These are phyloP conservation scores for Brettanomyces bruxellensis DNA, from an alignment of 805 yeast species.

Conservation along the genomic window DNA sequence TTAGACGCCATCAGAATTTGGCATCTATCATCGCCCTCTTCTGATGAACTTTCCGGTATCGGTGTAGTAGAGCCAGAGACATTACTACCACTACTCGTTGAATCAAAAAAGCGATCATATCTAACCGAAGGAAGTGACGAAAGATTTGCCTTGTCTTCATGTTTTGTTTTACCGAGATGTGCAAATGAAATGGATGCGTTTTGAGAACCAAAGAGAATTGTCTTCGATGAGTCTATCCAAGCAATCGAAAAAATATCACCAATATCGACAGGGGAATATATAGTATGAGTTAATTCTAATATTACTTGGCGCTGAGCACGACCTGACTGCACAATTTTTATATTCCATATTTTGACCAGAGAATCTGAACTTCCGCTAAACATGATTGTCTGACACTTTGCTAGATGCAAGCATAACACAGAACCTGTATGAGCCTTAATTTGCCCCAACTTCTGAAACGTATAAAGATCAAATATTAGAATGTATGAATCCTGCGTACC, in stretches of 20 bases:
- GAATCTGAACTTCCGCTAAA: slow-evolving; percentile 91
- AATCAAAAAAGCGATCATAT: slow-evolving; percentile 82
- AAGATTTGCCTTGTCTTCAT: slow-evolving; percentile 19
- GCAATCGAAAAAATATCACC: slow-evolving; percentile 87
- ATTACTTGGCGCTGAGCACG: neutral
- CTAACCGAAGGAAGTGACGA: slow-evolving; percentile 51
- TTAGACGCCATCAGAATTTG: slow-evolving; percentile 11
- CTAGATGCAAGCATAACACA: slow-evolving; percentile 59
- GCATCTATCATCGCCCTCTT: neutral
- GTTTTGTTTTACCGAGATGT: slow-evolving; percentile 23
- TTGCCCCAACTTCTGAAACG: slow-evolving; percentile 46
- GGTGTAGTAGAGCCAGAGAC: neutral
- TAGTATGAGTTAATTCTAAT: slow-evolving; percentile 45
- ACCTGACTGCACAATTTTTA: slow-evolving; percentile 24
- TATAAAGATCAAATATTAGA: slow-evolving; percentile 55
- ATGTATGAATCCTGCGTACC: slow-evolving; percentile 87
- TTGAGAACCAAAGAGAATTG: slow-evolving; percentile 82
- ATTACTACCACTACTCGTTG: slow-evolving; percentile 40
- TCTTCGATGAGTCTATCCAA: slow-evolving; percentile 50
- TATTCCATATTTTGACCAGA: slow-evolving; percentile 76
- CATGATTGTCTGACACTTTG: slow-evolving; percentile 45
- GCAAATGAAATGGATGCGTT: slow-evolving; percentile 83
- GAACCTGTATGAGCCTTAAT: slow-evolving; percentile 62
- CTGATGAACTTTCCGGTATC: neutral
- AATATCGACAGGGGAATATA: slow-evolving; percentile 77